Evolutionary conservation across 257 asterid genomes (phyloP).

Genomic region (Thymus quinquecostatus): DNA sequence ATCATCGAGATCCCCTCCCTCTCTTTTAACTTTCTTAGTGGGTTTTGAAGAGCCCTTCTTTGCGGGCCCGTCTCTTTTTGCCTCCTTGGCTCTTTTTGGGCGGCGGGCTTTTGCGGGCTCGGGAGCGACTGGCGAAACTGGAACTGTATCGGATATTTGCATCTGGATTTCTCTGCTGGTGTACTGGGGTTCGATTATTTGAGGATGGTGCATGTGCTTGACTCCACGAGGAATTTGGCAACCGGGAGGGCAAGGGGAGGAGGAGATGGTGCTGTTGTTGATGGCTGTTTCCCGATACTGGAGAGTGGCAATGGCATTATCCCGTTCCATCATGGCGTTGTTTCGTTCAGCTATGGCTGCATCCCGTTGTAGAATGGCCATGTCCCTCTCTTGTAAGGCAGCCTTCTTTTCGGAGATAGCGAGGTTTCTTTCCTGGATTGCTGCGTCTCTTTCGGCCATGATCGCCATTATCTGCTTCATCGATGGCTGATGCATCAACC

Average conservation of each 20-base stretch:
- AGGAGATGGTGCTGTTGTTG: conserved; percentile 40
- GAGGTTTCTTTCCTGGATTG: conserved; percentile 86
- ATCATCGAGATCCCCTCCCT: conserved; percentile 59
- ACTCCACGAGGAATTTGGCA: conserved; percentile 75
- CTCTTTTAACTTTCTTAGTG: conserved; percentile 60
- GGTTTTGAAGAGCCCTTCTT: conserved; percentile 58
- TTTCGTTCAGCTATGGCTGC: conserved; percentile 85
- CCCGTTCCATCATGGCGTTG: conserved; percentile 84
- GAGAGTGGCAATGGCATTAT: conserved; percentile 84
- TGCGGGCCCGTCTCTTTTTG: conserved; percentile 44
- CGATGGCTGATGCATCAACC: conserved; percentile 97
- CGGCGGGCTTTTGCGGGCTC: conserved; percentile 70
- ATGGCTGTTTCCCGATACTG: conserved; percentile 69
- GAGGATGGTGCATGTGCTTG: conserved; percentile 81
- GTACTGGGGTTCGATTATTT: conserved; percentile 56
- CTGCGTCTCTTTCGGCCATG: conserved; percentile 95
- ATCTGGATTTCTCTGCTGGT: conserved; percentile 50
- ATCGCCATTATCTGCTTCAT: conserved; percentile 95
- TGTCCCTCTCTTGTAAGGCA: conserved; percentile 88
- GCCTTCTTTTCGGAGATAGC: conserved; percentile 91
- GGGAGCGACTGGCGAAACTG: conserved; percentile 47
- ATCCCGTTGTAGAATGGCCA: conserved; percentile 87
- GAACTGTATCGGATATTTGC: conserved; percentile 51
- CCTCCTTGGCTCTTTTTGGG: conserved; percentile 67
- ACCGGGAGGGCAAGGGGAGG: conserved; percentile 74